Evolutionary conservation across 2,329 filamentous ascomycete genomes (phyloP).

Genomic region (Verticillium dahliae): DNA sequence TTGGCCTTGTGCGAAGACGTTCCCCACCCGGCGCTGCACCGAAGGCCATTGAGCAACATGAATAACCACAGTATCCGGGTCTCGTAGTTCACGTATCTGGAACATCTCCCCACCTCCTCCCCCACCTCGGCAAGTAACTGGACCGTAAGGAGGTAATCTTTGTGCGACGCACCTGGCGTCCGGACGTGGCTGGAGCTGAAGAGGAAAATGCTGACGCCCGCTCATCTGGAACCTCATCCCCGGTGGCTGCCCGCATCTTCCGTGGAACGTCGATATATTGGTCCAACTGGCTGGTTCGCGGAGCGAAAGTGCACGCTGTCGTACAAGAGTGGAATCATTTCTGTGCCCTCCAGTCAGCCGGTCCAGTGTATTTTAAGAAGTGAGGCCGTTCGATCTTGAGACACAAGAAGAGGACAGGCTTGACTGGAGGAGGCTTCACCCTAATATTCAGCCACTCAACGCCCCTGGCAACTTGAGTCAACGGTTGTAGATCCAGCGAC

Average conservation of each 20-base stretch:
- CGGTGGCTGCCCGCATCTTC: neutral
- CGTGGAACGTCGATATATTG: neutral
- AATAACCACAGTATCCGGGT: neutral
- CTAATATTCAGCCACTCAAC: neutral
- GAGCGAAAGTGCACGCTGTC: neutral
- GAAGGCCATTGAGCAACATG: neutral
- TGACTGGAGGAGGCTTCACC: neutral
- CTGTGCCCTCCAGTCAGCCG: neutral
- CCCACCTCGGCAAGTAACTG: neutral
- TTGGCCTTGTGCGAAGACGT: neutral
- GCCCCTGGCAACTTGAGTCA: no score
- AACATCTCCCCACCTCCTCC: neutral
- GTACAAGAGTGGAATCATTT: neutral
- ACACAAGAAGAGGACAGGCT: neutral
- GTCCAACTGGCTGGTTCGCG: neutral
- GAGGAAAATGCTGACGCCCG: neutral
- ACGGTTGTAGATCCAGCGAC: no score
- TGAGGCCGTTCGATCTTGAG: neutral
- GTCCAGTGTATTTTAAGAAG: neutral
- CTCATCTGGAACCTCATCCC: neutral
- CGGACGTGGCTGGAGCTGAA: neutral
- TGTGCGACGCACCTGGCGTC: neutral
- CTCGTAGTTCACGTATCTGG: neutral
- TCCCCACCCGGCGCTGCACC: neutral
- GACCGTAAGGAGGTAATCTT: neutral